phyloP scores from a whole-genome alignment of 129 eudicot genomes.

The Oenanthe sinensis region DNA sequence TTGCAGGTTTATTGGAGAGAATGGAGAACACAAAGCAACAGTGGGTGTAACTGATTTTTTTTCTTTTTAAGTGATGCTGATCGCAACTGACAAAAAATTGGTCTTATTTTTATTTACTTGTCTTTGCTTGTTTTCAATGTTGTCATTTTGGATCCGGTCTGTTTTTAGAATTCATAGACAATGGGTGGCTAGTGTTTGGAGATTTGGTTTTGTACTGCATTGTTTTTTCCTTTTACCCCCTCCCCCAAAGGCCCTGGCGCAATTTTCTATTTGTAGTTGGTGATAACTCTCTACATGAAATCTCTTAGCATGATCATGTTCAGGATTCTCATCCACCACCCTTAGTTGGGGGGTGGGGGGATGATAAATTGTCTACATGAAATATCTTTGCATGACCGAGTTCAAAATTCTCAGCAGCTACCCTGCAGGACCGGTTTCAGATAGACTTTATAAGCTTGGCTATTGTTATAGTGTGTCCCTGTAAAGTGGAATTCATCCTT shows the following conservation, averaged over 20 bases:
- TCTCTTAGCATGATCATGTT: not conserved
- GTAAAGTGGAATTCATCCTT: too few species aligned
- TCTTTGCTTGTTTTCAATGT: not conserved
- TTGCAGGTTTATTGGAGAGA: slow-evolving; percentile 71
- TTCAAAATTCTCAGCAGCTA: not conserved
- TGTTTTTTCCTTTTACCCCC: not conserved
- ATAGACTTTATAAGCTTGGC: too few species aligned
- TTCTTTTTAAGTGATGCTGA: not conserved
- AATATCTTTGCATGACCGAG: not conserved
- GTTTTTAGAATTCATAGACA: not conserved
- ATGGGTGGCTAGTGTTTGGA: not conserved
- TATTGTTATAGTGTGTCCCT: too few species aligned
- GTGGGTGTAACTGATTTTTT: slow-evolving; percentile 31
- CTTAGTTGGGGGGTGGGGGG: too few species aligned
- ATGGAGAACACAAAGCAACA: slow-evolving; percentile 90
- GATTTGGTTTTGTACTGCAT: not conserved
- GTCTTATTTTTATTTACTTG: not conserved
- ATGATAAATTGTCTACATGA: not conserved
- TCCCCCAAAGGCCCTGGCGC: not conserved
- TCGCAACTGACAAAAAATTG: not conserved
- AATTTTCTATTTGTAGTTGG: not conserved
- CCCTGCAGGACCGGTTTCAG: not conserved
- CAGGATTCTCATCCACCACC: not conserved
- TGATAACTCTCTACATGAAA: not conserved
- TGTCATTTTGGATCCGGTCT: not conserved